A percentile compares a stretch with the other conserved stretches of the same genome.
Evolutionary conservation across 1,139 yeast species (phyloP).

Genomic region (Pichia norvegensis): DNA sequence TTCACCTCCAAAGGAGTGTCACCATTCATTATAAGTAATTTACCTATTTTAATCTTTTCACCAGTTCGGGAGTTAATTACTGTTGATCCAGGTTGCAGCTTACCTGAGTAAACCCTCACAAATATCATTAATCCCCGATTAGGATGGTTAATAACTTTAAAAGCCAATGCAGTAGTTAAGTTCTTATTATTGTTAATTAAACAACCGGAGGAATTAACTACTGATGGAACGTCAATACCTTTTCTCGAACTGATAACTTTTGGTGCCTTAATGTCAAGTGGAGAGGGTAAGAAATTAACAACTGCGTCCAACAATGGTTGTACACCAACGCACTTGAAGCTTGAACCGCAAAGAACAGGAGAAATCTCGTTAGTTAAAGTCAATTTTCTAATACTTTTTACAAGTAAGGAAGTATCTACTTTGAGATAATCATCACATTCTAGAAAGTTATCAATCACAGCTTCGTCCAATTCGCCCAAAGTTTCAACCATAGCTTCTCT

Average conservation of each 20-base stretch:
- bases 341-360: slow-evolving; percentile 89
- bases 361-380: slow-evolving; percentile 52
- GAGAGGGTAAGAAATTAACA: slow-evolving; percentile 72
- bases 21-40: slow-evolving; percentile 80
- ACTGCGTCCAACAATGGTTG: slow-evolving; percentile 89
- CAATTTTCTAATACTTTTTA: slow-evolving; percentile 51
- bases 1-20: slow-evolving; percentile 70
- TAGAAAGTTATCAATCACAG: slow-evolving; percentile 65
- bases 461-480: slow-evolving; percentile 74
- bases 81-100: slow-evolving; percentile 50
- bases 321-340: slow-evolving; percentile 87
- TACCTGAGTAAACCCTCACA: slow-evolving; percentile 83
- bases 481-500: slow-evolving; percentile 79
- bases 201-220: slow-evolving; percentile 40
- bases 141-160: slow-evolving; percentile 83
- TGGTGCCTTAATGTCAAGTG: slow-evolving; percentile 56
- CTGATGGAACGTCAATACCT: slow-evolving; percentile 26
- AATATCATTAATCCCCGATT: slow-evolving; percentile 79
- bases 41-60: slow-evolving; percentile 55
- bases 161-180: slow-evolving; percentile 75
- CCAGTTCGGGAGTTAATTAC: slow-evolving; percentile 67
- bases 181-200: slow-evolving; percentile 48
- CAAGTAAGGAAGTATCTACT: slow-evolving; percentile 46
- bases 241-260: slow-evolving; percentile 33
- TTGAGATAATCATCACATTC: slow-evolving; percentile 65